A percentile compares a stretch with the other conserved stretches of the same genome.
Evolutionary conservation across 2,329 filamentous ascomycete species (phyloP).

Genomic region (Diplocarpon mali): DNA sequence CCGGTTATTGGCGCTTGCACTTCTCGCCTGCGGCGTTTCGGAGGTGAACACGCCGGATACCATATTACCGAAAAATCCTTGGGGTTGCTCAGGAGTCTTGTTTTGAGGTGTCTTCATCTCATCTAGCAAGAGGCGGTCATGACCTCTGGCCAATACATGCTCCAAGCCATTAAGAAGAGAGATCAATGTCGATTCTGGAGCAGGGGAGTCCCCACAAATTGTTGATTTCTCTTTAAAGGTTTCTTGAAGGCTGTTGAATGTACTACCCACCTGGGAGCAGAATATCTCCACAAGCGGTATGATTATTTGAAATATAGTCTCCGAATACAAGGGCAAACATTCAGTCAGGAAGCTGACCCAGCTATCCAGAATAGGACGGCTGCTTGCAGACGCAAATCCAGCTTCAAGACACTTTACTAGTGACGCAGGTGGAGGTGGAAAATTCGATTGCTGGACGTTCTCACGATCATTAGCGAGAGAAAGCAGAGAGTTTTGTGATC

Average conservation of each 20-base stretch:
- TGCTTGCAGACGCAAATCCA: slow-evolving; percentile 65
- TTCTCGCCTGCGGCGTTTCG: slow-evolving; percentile 66
- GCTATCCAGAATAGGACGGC: slow-evolving; percentile 71
- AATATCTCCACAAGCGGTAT: slow-evolving; percentile 86
- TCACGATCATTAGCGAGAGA: slow-evolving; percentile 33
- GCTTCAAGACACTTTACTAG: slow-evolving; percentile 78
- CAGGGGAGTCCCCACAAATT: slow-evolving; percentile 26
- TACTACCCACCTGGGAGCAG: slow-evolving; percentile 62
- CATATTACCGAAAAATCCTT: slow-evolving; percentile 89
- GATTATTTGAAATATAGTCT: slow-evolving; percentile 79
- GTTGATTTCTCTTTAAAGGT: slow-evolving; percentile 43
- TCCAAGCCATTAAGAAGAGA: slow-evolving; percentile 89
- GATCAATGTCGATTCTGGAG: slow-evolving; percentile 63
- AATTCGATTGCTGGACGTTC: slow-evolving; percentile 30
- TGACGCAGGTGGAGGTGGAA: slow-evolving; percentile 50
- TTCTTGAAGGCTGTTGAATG: slow-evolving; percentile 59
- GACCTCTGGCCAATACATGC: slow-evolving; percentile 75
- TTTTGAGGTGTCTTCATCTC: slow-evolving; percentile 56
- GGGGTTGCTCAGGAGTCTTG: slow-evolving; percentile 73
- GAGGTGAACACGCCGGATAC: slow-evolving; percentile 81
- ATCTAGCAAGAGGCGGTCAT: slow-evolving; percentile 69
- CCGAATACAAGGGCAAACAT: slow-evolving; percentile 72
- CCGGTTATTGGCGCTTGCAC: slow-evolving; percentile 81
- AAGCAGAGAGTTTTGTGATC: slow-evolving; percentile 31
- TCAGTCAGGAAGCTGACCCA: slow-evolving; percentile 83